A percentile compares a stretch with the other conserved stretches of the same genome.
Evolutionary conservation across 2,329 filamentous ascomycete species (phyloP).

Genomic region (Pseudogymnoascus sp.): DNA sequence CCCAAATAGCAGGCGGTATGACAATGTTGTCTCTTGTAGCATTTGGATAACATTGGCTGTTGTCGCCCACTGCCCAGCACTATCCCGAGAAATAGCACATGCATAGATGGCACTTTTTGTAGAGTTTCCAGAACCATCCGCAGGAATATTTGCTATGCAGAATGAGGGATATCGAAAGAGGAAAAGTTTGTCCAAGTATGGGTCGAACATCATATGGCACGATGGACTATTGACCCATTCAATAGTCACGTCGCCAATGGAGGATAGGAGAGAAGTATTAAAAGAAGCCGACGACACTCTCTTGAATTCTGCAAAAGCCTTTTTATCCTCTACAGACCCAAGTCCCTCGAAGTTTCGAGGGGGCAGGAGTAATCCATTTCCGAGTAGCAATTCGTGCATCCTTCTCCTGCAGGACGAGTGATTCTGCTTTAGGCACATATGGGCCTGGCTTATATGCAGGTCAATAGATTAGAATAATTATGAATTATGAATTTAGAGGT

Average conservation of each 20-base stretch:
- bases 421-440: constrained; percentile 15
- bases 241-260: constrained; percentile 15
- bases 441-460: neutral
- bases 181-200: constrained; percentile 16
- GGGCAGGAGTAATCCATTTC: constrained; percentile 20
- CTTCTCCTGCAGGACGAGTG: neutral
- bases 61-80: constrained; percentile 12
- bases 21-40: constrained; percentile 18
- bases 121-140: neutral
- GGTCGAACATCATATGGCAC: constrained; percentile 22
- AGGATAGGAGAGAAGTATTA: constrained; percentile 17
- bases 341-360: constrained; percentile 13
- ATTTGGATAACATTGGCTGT: constrained; percentile 16
- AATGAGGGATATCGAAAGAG: constrained; percentile 23
- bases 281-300: constrained; percentile 11
- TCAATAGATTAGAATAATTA: too few species aligned
- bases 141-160: constrained; percentile 14
- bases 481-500: too few species aligned
- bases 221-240: constrained; percentile 20
- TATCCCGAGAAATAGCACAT: neutral
- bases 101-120: constrained; percentile 7
- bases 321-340: constrained; percentile 11
- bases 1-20: constrained; percentile 21
- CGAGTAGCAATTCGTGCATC: constrained; percentile 16
- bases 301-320: constrained; percentile 10